Evolutionary conservation across 495 filamentous ascomycete species (phyloP), one percentile per base, ranked within the genome.

Genomic region (Annulohypoxylon maeteangense): DNA sequence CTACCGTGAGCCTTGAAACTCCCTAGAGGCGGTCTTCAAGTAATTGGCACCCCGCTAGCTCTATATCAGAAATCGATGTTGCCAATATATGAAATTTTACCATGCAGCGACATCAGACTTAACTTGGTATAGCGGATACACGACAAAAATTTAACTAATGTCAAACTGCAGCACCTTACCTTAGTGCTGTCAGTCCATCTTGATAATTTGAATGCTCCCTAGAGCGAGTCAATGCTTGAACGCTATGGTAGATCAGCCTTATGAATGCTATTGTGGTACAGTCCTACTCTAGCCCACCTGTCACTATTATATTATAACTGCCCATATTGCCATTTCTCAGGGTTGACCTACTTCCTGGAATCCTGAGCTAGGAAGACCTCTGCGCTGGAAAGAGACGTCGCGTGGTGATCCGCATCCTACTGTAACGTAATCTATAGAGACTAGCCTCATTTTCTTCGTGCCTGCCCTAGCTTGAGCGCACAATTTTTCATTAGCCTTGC

Each of bases 171-270:
- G 18, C n/a, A n/a, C n/a, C n/a, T n/a, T n/a, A n/a, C n/a, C n/a
- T n/a, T 34, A 54, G 27, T 2, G 27, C 14, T 18, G 50, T 4
- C 10, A 34, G 20, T 54, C 7, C 20, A 18, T 5, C 27, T 7
- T 31, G 10, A 54, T 23, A 12, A 5, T 14, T n/a, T 8, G 36
- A 20, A 50, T 36, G 12, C 27, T 20, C 31, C 32, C 7, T 47
- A 54, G 47, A 29, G 27, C 22, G 8, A 18, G 22, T 20, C 3
- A 38, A 38, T 4, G 20, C 40, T 48, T 23, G 29, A 48, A n/a
- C 5, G 10, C n/a, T 38, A 55, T 57, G 57, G 14, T 32, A 47
- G 29, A 53, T 69, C 60, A 70, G 67, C 67, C 67, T 70, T 70
- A 70, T 25, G 42, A 34, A 8, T 20, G 20, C 16, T 29, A 53